A percentile compares a stretch with the other conserved stretches of the same genome.
phyloP scores from a whole-genome alignment of 371 early-diverging fungal species.

The Coemansia sp. region DNA sequence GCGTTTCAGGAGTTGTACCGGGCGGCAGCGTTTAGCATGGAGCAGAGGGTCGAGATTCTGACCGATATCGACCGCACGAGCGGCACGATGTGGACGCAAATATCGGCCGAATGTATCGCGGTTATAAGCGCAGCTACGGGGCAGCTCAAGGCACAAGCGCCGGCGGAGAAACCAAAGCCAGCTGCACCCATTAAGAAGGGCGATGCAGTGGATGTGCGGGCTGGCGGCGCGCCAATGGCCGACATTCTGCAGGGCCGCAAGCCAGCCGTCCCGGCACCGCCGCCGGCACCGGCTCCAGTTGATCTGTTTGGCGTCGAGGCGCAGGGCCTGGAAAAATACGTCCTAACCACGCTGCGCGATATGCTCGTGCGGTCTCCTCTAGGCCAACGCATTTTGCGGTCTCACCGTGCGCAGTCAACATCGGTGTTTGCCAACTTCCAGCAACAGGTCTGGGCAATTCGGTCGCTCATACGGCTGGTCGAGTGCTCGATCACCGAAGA shows the following conservation, averaged over 20 bases:
- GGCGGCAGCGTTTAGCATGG: constrained; percentile 23
- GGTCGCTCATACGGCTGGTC: constrained; percentile 41
- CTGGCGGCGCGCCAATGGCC: constrained; percentile 38
- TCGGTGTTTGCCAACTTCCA: constrained; percentile 45
- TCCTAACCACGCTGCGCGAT: constrained; percentile 40
- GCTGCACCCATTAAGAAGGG: too few species aligned
- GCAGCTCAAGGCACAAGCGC: constrained; percentile 28
- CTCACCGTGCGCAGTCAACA: constrained; percentile 23
- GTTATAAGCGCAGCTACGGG: constrained; percentile 33
- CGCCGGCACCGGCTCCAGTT: too few species aligned
- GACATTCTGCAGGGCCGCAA: constrained; percentile 24
- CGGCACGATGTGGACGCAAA: constrained; percentile 41
- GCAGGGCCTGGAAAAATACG: constrained; percentile 49
- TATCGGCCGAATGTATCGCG: constrained; percentile 34
- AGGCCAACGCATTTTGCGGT: constrained; percentile 36
- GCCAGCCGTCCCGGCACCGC: too few species aligned
- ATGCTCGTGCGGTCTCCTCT: constrained; percentile 32
- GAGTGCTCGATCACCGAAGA: constrained; percentile 44
- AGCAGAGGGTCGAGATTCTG: constrained; percentile 40
- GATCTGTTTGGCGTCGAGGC: constrained; percentile 39
- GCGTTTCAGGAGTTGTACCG: constrained; percentile 50
- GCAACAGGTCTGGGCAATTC: constrained; percentile 49
- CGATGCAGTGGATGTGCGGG: not conserved
- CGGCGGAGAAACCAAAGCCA: constrained; percentile 4
- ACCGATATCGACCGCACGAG: constrained; percentile 43